phyloP scores from a whole-genome alignment of 2,329 filamentous ascomycete species.

The Aspergillus japonicus region DNA sequence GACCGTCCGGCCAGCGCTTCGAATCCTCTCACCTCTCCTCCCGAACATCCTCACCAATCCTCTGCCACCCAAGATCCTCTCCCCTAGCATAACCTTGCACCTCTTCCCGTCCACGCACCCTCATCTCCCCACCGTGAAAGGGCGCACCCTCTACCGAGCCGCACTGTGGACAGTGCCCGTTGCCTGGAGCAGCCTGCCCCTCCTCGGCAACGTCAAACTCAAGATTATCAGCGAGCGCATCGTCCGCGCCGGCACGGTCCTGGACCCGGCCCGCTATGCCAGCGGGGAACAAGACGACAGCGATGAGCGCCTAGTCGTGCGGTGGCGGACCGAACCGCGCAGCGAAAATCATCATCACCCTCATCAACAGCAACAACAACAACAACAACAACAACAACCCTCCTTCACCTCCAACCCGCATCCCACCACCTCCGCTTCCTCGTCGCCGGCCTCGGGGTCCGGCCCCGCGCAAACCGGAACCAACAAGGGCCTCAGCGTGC shows the following conservation, averaged over 20 bases:
- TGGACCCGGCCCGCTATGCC: conserved; percentile 33
- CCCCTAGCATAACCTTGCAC: conserved; percentile 61
- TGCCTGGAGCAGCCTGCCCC: conserved; percentile 88
- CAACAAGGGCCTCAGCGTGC: conserved; percentile 42
- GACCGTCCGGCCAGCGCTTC: conserved; percentile 48
- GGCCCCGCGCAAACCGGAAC: conserved; percentile 32
- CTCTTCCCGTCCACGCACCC: conserved; percentile 62
- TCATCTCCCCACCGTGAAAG: conserved; percentile 84
- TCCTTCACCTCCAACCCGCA: background rate
- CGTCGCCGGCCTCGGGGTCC: conserved; percentile 12
- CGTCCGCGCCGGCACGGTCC: conserved; percentile 54
- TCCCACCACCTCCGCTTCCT: background rate
- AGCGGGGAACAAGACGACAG: conserved; percentile 35
- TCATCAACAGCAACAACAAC: background rate
- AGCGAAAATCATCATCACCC: conserved; percentile 21
- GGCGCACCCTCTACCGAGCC: conserved; percentile 84
- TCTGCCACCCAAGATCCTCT: conserved; percentile 61
- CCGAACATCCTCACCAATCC: conserved; percentile 61
- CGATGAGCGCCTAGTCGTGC: conserved; percentile 80
- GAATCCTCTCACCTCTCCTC: conserved; percentile 61
- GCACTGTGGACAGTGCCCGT: conserved; percentile 95
- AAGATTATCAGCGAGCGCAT: conserved; percentile 89
- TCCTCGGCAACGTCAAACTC: conserved; percentile 85
- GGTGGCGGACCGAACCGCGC: conserved; percentile 70
- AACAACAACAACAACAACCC: background rate